Base-by-base conservation (phyloP, 2,329 filamentous ascomycete genomes). In the Aspergillus texensis region DNA sequence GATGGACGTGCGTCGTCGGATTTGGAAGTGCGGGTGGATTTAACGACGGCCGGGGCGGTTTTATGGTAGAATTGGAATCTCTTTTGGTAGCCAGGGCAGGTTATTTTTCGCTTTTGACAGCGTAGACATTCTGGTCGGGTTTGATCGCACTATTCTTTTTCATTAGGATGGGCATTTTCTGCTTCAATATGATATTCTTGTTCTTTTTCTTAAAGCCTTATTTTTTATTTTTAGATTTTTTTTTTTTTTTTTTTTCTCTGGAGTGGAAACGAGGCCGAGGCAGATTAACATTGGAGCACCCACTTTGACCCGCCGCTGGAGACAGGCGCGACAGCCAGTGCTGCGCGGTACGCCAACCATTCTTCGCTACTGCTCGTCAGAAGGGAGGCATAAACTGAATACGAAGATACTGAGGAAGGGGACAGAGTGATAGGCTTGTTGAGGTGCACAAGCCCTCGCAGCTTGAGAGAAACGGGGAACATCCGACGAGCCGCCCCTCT, bases 291-390 rank as follows among this genome's bases (percentile, higher is more conserved):
- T 11, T 21, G 52, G 52, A 55, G 52, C 52, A 57, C 61, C 26
- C 62, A 71, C 70, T 65, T 71, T 71, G 60, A 71, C 62, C 26
- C 66, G 67, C 45, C 70, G 70, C 54, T 67, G 58, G 19, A 71
- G 50, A 64, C 70, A 71, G 12, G 68, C 63, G 32, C 61, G 62
- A 53, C 70, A 71, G 62, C 70, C 69, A n/a, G 39, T 67, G 53
- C 64, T 71, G 36, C 64, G 68, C 48, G 67, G 70, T 16, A 71
- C 67, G 32, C 65, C 68, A 52, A 70, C 68, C 68, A 71, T 67
- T 28, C 10, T 21, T 56, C 48, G 39, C 19, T 53, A 28, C 34
- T 26, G 46, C 6, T n/a, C 24, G 39, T 39, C 32, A 26, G 52
- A 4, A 55, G 52, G 21, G 16, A 32, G 39, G 52, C 32, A 55